Evolutionary conservation across 345 rosid species (phyloP), one percentile per base, ranked within the genome.

Genomic region (Pistacia atlantica): DNA sequence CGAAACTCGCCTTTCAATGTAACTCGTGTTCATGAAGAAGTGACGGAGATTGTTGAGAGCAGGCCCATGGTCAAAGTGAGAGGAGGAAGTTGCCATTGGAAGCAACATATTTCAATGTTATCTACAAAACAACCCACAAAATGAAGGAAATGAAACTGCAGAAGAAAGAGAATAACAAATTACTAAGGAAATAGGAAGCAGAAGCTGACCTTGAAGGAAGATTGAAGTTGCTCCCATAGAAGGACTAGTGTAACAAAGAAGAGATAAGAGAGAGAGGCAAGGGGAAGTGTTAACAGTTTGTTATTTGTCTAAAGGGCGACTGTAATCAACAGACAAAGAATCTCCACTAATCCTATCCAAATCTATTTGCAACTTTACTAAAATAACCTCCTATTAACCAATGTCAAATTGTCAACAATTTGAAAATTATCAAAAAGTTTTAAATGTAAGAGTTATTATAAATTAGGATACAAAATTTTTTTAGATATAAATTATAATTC

Each of bases 51-150:
- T 69, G 60, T 69, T 69, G 45, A 31, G 49, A 70, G 46, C 31
- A 18, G 63, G 37, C 46, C 46, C 49, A 28, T 9, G 49, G 61
- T 5, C n/a, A 42, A 11, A 33, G 49, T 35, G 20, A 57, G 35
- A 57, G 33, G 57, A 38, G 5, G 70, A 55, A 1, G 18, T 35
- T 0, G 77, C 70, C 77, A 52, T 64, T 64, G 77, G 35, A 3
- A 64, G 52, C 69, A 74, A 64, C 69, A 64, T 74, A 38, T 52
- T 35, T 74, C 61, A 64, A 20, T 64, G 69, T 54, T 62, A 12
- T 35, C 77, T 74, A 54, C 48, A 14, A 49, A 33, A 10, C 77
- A 73, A 33, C 49, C 18, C 51, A 62, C 3, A 60, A 31, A 58
- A 58, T 22, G 25, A 22, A 60, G 2, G 4, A 60, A 60, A 6